Conservation (phyloP, 345 rosid genomes). For the Populus tremula region DNA sequence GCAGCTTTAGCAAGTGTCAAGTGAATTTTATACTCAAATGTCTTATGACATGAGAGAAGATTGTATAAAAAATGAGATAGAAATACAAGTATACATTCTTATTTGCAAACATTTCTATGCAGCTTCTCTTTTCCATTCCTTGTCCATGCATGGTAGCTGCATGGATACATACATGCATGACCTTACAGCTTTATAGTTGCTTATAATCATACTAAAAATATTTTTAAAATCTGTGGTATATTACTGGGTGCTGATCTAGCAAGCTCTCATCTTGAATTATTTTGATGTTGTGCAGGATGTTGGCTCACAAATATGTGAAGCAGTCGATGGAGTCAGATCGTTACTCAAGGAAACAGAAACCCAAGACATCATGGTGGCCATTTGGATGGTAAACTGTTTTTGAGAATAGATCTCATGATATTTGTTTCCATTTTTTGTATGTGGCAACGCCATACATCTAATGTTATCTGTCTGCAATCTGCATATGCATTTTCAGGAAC, state of each 20-base stretch:
- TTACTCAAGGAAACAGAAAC: slow-evolving; percentile 52
- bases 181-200: neutral
- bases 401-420: neutral
- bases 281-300: slow-evolving; percentile 54
- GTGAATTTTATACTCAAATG: too few species aligned
- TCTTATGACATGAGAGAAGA: neutral
- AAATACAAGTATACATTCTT: neutral
- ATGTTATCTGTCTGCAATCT: slow-evolving; percentile 6
- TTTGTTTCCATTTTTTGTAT: neutral
- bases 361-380: slow-evolving; percentile 92
- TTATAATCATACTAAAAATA: neutral
- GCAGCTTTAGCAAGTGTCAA: neutral
- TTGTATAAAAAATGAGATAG: neutral
- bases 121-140: neutral
- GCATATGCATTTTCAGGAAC: slow-evolving; percentile 50
- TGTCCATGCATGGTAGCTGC: neutral
- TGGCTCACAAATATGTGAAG: slow-evolving; percentile 94
- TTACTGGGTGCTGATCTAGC: neutral
- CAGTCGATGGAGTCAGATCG: slow-evolving; percentile 57
- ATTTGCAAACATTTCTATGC: neutral
- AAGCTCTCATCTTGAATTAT: neutral
- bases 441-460: slow-evolving; percentile 3
- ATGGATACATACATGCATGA: neutral
- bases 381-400: slow-evolving; percentile 64
- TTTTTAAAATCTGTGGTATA: neutral